phyloP scores from a whole-genome alignment of 192 early-diverging fungal species.

The Backusella sp. region DNA sequence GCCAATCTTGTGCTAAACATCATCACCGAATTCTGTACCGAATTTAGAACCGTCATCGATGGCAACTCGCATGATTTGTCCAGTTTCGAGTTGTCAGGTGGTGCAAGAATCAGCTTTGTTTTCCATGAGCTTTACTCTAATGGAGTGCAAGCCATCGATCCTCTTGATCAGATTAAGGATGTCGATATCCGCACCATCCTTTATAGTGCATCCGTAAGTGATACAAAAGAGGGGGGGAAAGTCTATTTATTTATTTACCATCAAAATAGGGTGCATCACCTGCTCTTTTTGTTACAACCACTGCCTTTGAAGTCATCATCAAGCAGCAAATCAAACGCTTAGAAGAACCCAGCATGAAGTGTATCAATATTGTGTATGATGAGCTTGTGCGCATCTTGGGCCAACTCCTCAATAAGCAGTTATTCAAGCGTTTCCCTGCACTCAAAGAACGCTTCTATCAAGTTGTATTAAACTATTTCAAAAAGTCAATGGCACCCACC shows the following conservation, averaged over 20 bases:
- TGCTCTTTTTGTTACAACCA: slow-evolving; percentile 96
- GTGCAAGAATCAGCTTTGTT: slow-evolving; percentile 98
- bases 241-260: not conserved
- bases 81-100: slow-evolving; percentile 92
- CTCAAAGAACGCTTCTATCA: slow-evolving; percentile 91
- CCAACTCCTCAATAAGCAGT: slow-evolving; percentile 87
- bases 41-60: slow-evolving; percentile 94
- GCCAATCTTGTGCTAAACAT: slow-evolving; percentile 94
- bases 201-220: slow-evolving; percentile 89
- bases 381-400: slow-evolving; percentile 95
- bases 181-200: slow-evolving; percentile 97
- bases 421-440: slow-evolving; percentile 95
- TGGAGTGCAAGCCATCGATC: slow-evolving; percentile 93
- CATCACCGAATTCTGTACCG: slow-evolving; percentile 98
- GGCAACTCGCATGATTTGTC: slow-evolving; percentile 96
- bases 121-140: slow-evolving; percentile 96
- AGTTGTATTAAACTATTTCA: slow-evolving; percentile 93
- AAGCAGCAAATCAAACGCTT: slow-evolving; percentile 99
- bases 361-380: slow-evolving; percentile 95
- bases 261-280: slow-evolving; percentile 83
- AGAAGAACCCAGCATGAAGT: slow-evolving; percentile 97
- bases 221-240: too few species aligned
- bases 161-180: slow-evolving; percentile 99
- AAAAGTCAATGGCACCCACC: slow-evolving; percentile 86
- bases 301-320: slow-evolving; percentile 97